Evolutionary conservation across 192 early-diverging fungal species (phyloP), one percentile per base, ranked within the genome.

Genomic region (Backusella sp.): DNA sequence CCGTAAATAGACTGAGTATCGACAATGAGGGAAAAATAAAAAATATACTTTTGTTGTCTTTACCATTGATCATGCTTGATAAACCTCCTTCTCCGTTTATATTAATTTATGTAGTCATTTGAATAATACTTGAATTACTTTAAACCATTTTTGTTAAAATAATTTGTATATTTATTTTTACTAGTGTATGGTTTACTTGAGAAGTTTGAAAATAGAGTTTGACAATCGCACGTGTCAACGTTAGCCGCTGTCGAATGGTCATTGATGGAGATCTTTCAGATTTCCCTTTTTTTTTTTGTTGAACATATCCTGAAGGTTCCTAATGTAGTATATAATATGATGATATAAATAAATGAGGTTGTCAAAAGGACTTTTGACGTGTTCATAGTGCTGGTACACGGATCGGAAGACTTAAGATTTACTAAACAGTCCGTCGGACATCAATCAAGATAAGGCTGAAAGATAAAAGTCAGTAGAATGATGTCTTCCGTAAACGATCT

Each of bases 381-480:
- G 56, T 62, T 62, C 56, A 62, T 62, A 62, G 26, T 23, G 56
- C 26, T 62, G 56, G 23, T 28, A 62, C 56, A 62, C 56, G 23
- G 56, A 69, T 39, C 37, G 37, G 35, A 14, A 37, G 35, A 68
- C n/a, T 68, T 68, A 39, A 68, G n/a, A 68, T 35, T 68, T 36
- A 68, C 30, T 68, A 35, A 41, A 69, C 37, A 23, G 34, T 69
- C n/a, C 68, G 37, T 23, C n/a, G 35, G 67, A 21, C 34, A 36
- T n/a, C 37, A 23, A 41, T 71, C n/a, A 71, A 71, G 28, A 71
- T 44, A 46, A 41, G 14, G 26, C 15, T 28, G 44, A 28, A 44
- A 71, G 41, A 71, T 71, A 46, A 71, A 71, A 32, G 23, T 71
- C 28, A 71, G 30, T 69, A 39, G 34, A 36, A 39, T 69, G 68